These are phyloP conservation scores for Hypomontagnella submonticulosa DNA, from an alignment of 495 filamentous ascomycete genomes.

Conservation along the genomic window DNA sequence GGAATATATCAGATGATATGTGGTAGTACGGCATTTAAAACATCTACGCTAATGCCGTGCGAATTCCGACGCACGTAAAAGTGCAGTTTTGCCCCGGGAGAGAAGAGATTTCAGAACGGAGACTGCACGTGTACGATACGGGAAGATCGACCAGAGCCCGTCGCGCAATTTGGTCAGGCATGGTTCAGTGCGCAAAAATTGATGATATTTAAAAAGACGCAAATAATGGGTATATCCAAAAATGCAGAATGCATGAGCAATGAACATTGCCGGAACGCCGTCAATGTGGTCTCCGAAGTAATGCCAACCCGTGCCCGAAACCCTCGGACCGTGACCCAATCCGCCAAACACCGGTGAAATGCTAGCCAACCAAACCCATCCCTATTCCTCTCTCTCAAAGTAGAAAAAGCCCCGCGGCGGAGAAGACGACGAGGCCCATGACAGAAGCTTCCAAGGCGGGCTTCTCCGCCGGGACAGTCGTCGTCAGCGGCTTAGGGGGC, in stretches of 20 bases:
- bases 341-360: constrained; percentile 39
- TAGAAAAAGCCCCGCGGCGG: constrained; percentile 44
- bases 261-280: constrained; percentile 20
- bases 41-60: constrained; percentile 7
- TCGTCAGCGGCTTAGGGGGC: constrained; percentile 25
- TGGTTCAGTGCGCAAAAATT: not conserved
- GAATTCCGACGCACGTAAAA: not conserved
- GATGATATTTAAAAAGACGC: constrained; percentile 30
- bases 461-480: constrained; percentile 32
- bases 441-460: constrained; percentile 46
- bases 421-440: constrained; percentile 49
- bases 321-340: constrained; percentile 15
- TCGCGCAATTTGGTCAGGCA: not conserved
- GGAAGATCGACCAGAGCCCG: no score
- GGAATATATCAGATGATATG: not conserved
- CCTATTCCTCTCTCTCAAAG: constrained; percentile 25
- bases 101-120: no score
- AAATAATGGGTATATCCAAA: constrained; percentile 35
- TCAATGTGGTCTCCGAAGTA: constrained; percentile 8
- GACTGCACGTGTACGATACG: no score
- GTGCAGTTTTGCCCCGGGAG: not conserved
- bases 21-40: not conserved
- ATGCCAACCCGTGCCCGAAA: constrained; percentile 16
- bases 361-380: constrained; percentile 9
- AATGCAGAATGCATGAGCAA: constrained; percentile 29